Evolutionary conservation across 495 filamentous ascomycete species (phyloP).

Genomic region (Collariella sp.): DNA sequence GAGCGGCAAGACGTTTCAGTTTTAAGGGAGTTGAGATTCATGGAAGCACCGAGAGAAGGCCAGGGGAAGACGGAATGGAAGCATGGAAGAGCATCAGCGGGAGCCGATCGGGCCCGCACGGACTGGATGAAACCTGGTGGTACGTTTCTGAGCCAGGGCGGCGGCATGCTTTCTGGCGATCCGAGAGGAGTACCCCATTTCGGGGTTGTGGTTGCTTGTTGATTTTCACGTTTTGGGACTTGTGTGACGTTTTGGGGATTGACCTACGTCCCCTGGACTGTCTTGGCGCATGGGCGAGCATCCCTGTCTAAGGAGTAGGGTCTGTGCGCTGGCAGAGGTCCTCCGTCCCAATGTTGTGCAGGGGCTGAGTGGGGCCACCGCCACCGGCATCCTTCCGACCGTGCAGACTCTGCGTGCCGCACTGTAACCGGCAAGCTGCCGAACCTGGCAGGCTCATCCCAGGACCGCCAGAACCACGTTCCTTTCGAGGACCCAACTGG

Average conservation of each 20-base stretch:
- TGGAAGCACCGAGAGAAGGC: background rate
- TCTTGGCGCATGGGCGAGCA: constrained; percentile 8
- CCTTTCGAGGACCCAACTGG: too few relatives aligned
- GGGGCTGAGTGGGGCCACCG: background rate
- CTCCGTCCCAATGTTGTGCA: background rate
- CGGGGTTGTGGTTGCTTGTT: background rate
- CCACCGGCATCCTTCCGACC: background rate
- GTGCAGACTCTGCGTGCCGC: background rate
- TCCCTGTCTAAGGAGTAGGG: background rate
- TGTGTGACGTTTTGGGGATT: constrained; percentile 12
- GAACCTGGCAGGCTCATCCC: too few relatives aligned
- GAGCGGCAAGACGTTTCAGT: constrained; percentile 6
- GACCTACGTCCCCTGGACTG: background rate
- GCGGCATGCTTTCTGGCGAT: constrained; percentile 1
- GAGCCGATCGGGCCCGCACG: background rate
- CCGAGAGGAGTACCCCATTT: constrained; percentile 4
- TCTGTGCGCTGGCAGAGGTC: background rate
- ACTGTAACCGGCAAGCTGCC: background rate
- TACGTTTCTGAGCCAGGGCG: background rate
- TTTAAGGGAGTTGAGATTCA: background rate
- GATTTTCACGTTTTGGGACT: constrained; percentile 7
- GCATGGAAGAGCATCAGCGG: too few relatives aligned
- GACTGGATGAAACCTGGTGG: background rate
- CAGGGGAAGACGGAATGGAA: background rate
- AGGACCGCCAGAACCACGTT: too few relatives aligned